phyloP scores from a whole-genome alignment of 176 grass and related monocot genomes.

The Zea mays region Zm-B73-REFERENCE-NAM-5.0 NC_050102.1:89086501-89087000 shows the following conservation, averaged over 20 bases:
- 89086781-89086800: background rate
- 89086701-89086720: background rate
- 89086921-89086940: constrained; percentile 49
- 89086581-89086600: background rate
- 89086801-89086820: background rate
- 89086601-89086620: background rate
- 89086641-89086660: background rate
- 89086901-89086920: background rate
- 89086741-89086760: constrained; percentile 4
- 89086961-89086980: constrained; percentile 57
- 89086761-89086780: background rate
- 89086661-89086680: background rate
- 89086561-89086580: background rate
- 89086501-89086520: background rate
- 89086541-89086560: background rate
- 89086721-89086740: background rate
- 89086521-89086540: background rate
- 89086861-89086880: background rate
- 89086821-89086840: background rate
- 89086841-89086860: background rate
- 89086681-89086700: background rate
- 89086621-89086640: background rate
- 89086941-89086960: constrained; percentile 60
- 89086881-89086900: background rate
- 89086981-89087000: constrained; percentile 64